Evolutionary conservation across 306 rosid genomes (phyloP), one percentile per base, ranked within the genome.

Genomic region (Lithocarpus polystachyus): DNA sequence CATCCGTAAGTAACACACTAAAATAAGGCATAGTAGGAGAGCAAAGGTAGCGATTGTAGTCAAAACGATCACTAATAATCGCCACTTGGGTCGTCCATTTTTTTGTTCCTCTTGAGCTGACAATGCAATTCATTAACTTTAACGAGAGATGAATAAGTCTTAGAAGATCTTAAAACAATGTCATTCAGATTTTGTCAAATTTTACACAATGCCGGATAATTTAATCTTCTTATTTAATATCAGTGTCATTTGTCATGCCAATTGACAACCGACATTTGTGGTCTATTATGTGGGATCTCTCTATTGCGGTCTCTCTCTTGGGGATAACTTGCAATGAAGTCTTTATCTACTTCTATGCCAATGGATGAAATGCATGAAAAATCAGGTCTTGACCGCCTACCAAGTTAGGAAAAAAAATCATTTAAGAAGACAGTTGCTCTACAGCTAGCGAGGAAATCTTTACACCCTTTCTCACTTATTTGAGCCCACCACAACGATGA

Each of bases 171-270:
- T 61, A 61, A 11, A 61, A 61, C 33, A 26, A 28, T 24, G 29
- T 11, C 28, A 26, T 61, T 5, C 28, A 57, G 5, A n/a, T 57
- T 22, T 7, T 57, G 17, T 0, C 1, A 12, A 24, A 17, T 61
- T 11, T 43, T 7, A 43, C 1, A 43, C 85, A 87, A 19, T 15
- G 68, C 78, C 68, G 82, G 23, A 64, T 62, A 56, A 54, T 71
- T 43, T 71, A 69, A 11, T 23, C 14, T 52, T 71, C 29, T 3
- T 60, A 73, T 60, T 13, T 52, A 26, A 4, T 15, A 72, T 54
- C 40, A 0, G 8, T 54, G 5, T 9, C 51, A 43, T 43, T 7
- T 43, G 51, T 43, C 51, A 43, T 43, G 51, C 51, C 11, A 43
- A 43, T 43, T 43, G 51, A 43, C 51, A 43, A 43, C 14, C 13